Evolutionary conservation across 1,284 basidiomycete genomes (phyloP).

Genomic region (Boletus mariae): DNA sequence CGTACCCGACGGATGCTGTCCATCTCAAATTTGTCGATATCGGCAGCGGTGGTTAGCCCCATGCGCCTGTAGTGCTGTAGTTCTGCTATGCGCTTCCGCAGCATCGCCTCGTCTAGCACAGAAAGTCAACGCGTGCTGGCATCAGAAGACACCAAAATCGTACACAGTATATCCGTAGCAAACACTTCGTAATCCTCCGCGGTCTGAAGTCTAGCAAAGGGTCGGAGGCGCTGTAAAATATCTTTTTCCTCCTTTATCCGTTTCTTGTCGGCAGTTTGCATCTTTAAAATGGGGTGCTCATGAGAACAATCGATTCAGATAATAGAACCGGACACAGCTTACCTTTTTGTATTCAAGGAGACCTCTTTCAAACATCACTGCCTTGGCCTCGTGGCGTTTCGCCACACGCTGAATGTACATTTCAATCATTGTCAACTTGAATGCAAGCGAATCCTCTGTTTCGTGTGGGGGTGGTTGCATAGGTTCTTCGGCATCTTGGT

Average conservation of each 20-base stretch:
- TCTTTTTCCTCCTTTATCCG: conserved; percentile 90
- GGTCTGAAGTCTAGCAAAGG: conserved; percentile 90
- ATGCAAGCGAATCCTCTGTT: conserved; percentile 82
- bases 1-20: conserved; percentile 73
- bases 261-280: conserved; percentile 89
- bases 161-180: conserved; percentile 86
- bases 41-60: conserved; percentile 78
- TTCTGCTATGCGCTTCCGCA: conserved; percentile 84
- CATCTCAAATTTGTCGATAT: conserved; percentile 83
- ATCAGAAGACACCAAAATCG: conserved; percentile 20
- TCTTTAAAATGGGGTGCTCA: conserved; percentile 43
- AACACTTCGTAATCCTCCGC: conserved; percentile 90
- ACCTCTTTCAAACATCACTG: conserved; percentile 91
- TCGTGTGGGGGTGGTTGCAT: conserved; percentile 75
- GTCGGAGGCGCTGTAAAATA: conserved; percentile 83
- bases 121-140: not conserved
- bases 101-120: conserved; percentile 71
- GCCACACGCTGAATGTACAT: conserved; percentile 94
- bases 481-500: conserved; percentile 54
- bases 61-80: conserved; percentile 85
- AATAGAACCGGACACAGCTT: conserved; percentile 13
- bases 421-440: conserved; percentile 88
- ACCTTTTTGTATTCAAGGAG: conserved; percentile 94
- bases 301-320: not conserved
- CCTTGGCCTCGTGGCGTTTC: conserved; percentile 83